These are phyloP conservation scores for Tubosaeta sp. DNA, from an alignment of 768 basidiomycete species.

Conservation along the genomic window DNA sequence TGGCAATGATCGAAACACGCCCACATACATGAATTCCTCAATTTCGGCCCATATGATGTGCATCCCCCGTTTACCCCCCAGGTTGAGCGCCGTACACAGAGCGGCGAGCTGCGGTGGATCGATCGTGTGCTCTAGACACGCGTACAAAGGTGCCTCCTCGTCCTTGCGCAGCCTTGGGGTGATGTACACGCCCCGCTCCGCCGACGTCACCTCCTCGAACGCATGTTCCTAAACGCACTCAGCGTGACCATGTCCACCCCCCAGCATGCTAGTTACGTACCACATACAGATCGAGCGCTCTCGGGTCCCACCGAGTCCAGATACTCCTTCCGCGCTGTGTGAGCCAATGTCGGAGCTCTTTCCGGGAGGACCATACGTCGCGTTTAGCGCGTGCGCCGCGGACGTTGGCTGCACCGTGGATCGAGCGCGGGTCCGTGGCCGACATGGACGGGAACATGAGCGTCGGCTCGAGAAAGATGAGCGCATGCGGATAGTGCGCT, in stretches of 20 bases:
- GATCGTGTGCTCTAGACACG: conserved; percentile 24
- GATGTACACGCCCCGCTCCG: conserved; percentile 11
- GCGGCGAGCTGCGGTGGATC: conserved; percentile 20
- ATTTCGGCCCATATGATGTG: conserved; percentile 30
- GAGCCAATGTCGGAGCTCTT: conserved; percentile 20
- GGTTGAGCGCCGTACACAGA: conserved; percentile 13
- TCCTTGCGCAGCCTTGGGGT: conserved; percentile 26
- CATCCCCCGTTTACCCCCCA: conserved; percentile 11
- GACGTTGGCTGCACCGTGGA: conserved; percentile 30
- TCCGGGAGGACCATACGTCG: conserved; percentile 24
- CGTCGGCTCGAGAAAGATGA: conserved; percentile 29
- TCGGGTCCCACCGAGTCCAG: conserved; percentile 25
- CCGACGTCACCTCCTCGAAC: conserved; percentile 15
- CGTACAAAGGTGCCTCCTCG: conserved; percentile 27
- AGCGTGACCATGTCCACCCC: not conserved
- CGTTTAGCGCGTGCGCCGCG: conserved; percentile 25
- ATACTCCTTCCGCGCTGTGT: conserved; percentile 6
- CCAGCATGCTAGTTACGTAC: conserved; percentile 7
- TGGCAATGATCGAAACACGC: not conserved
- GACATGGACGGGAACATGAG: conserved; percentile 30
- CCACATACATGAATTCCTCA: conserved; percentile 29
- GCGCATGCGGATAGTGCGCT: conserved; percentile 6
- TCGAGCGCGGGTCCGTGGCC: conserved; percentile 22
- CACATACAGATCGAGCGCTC: conserved; percentile 21
- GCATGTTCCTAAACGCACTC: conserved; percentile 17